A percentile compares a stretch with the other conserved stretches of the same genome.
Evolutionary conservation across 1,139 yeast species (phyloP).

Genomic region (Pichia sp.): DNA sequence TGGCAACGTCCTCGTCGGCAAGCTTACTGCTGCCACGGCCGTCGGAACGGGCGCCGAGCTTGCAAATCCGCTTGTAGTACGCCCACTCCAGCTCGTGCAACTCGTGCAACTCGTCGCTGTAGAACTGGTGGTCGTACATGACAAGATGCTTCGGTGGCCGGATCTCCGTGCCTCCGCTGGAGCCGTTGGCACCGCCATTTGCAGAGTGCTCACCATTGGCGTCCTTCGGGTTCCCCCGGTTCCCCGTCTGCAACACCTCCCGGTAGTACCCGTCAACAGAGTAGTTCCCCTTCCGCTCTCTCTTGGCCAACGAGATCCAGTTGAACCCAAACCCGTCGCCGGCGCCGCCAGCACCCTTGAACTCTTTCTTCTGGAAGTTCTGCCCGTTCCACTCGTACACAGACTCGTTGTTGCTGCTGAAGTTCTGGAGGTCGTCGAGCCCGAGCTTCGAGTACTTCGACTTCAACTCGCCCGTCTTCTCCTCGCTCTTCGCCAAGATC

Average conservation of each 20-base stretch:
- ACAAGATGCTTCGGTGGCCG: slow-evolving; percentile 66
- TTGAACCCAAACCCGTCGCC: slow-evolving; percentile 32
- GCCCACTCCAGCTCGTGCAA: slow-evolving; percentile 64
- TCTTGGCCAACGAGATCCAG: slow-evolving; percentile 72
- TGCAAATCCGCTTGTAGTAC: slow-evolving; percentile 50
- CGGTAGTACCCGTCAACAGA: slow-evolving; percentile 76
- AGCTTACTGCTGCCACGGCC: slow-evolving; percentile 41
- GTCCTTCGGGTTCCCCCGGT: slow-evolving; percentile 32
- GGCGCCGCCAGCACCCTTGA: slow-evolving; percentile 33
- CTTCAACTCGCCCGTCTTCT: slow-evolving; percentile 58
- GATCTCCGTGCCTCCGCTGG: slow-evolving; percentile 41
- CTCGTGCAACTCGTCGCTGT: slow-evolving; percentile 56
- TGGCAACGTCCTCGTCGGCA: slow-evolving; percentile 49
- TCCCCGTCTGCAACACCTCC: slow-evolving; percentile 69
- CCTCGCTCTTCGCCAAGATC: slow-evolving; percentile 56
- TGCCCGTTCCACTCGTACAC: slow-evolving; percentile 88
- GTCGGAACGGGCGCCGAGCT: slow-evolving; percentile 42
- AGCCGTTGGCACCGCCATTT: slow-evolving; percentile 5
- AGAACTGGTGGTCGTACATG: slow-evolving; percentile 71
- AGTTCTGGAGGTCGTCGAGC: slow-evolving; percentile 71
- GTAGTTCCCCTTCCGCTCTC: slow-evolving; percentile 69
- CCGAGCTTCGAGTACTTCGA: slow-evolving; percentile 63
- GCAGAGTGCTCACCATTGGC: background rate
- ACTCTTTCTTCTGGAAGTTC: slow-evolving; percentile 65
- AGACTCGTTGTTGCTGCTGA: slow-evolving; percentile 49